Base-by-base conservation (phyloP, 306 rosid genomes). In the Medicago arabica region DNA sequence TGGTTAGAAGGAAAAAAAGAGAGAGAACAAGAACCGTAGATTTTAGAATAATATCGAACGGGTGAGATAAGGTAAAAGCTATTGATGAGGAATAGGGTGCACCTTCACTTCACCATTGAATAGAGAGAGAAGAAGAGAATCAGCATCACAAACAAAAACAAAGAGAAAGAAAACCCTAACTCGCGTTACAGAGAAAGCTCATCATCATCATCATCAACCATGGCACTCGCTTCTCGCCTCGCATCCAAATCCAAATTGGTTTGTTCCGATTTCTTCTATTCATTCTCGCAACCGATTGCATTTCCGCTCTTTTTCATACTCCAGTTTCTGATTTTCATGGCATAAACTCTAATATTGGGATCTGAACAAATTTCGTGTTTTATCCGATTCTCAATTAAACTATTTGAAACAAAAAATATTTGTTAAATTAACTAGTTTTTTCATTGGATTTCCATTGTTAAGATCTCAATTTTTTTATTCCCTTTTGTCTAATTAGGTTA, bases 151-250 rank as follows among this genome's bases (percentile, higher is more conserved):
- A 65, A 28, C 41, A 43, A 11, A 43, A 11, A 18, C 34, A 39
- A 2, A 4, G 36, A 31, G 36, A 31, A 31, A 31, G 23, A 43
- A 41, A 71, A 59, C 78, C 67, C 82, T 68, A 77, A 75, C 47
- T 4, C 70, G 75, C 78, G 69, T 63, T 25, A 2, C 17, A 18
- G 47, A 72, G 16, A 67, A 80, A 75, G 43, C 44, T 69, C 46
- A 77, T 54, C 41, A 38, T 39, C 9, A 7, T n/a, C n/a, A n/a
- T 4, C 12, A 11, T 44, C 65, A 17, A 5, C 81, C 84, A 93
- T 93, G 97, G 98, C 98, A 69, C 85, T 89, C 79, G 71, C 89
- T 64, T 75, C 88, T 80, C 93, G 98, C 64, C 86, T 87, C 77
- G 63, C 89, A 25, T 87, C 92, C 84, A 91, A 91, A 88, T 89